Conservation (phyloP, 108 stramenopile genomes). For the Epipyxis sp. region DNA sequence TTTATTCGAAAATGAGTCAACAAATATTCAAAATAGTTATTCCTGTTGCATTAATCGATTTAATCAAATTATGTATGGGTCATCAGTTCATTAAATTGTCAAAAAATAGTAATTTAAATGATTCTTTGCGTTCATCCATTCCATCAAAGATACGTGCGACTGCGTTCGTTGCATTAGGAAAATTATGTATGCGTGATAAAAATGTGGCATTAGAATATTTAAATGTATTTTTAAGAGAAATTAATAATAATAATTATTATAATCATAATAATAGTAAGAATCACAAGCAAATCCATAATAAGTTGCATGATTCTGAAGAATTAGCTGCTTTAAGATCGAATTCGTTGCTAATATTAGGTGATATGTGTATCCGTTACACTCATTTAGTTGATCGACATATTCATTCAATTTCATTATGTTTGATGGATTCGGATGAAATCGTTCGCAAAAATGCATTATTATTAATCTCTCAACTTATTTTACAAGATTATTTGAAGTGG, state of each 20-base stretch:
- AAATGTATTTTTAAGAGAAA: conserved; percentile 75
- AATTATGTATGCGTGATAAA: conserved; percentile 82
- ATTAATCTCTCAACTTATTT: conserved; percentile 71
- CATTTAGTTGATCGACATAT: conserved; percentile 83
- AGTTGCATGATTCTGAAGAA: not conserved
- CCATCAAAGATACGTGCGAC: conserved; percentile 58
- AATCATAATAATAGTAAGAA: conserved; percentile 3
- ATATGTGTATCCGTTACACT: conserved; percentile 83
- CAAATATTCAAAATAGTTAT: not conserved
- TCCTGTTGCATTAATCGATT: not conserved
- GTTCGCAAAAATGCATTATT: conserved; percentile 82
- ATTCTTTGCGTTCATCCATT: no score
- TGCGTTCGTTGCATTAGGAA: conserved; percentile 76
- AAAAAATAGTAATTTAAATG: not conserved
- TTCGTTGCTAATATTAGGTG: conserved; percentile 79
- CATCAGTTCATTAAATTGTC: not conserved
- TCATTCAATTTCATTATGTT: conserved; percentile 78
- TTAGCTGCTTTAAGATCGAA: conserved; percentile 72
- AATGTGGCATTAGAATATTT: conserved; percentile 69
- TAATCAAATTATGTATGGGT: not conserved
- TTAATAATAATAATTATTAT: not conserved
- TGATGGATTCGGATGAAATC: conserved; percentile 65
- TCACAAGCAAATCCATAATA: not conserved
- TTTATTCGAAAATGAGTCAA: not conserved
- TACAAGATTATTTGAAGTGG: conserved; percentile 96